Base-by-base conservation (phyloP, 345 rosid species). In the Salix udensis region DNA sequence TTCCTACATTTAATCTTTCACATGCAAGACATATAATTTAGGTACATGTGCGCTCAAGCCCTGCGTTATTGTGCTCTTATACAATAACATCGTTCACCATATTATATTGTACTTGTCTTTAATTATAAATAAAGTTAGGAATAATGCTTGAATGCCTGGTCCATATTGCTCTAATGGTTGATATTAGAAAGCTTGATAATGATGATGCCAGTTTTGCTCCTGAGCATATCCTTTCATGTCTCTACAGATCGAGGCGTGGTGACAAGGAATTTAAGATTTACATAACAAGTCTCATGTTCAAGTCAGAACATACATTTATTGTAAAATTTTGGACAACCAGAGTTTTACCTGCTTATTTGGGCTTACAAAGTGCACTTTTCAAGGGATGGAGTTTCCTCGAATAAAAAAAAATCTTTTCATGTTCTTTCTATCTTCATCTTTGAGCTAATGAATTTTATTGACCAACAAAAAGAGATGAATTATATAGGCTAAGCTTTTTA, bases 401-500 rank as follows among this genome's bases (percentile, higher is more conserved):
- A 31, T 31, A 31, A 31, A 31, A 31, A 31, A 21, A 46, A 4
- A 70, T 37, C 46, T 34, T 60, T 40, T 36, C 6, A 21, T 18
- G 23, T 39, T 31, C 62, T 7, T 52, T 77, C 66, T 65, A 7
- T 34, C 23, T 40, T 74, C 46, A n/a, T 36, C 58, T 65, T 72
- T 53, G 31, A 26, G 61, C 15, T 67, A 75, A 42, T 67, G 72
- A 64, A 71, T 67, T 78, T 65, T 36, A 70, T 81, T 66, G 77
- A 76, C 81, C 67, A 44, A 75, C 70, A 31, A 66, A 67, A 76
- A 68, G 77, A 67, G 58, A 73, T 46, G 37, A n/a, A 34, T 79
- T 58, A 65, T 79, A 39, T 3, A 42, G 69, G 44, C 82, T 71
- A 78, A 77, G 79, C 82, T 81, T 82, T 78, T 82, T 78, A 81